Conservation (phyloP, 176 grass and related monocot species). For the Metroxylon sagu region DNA sequence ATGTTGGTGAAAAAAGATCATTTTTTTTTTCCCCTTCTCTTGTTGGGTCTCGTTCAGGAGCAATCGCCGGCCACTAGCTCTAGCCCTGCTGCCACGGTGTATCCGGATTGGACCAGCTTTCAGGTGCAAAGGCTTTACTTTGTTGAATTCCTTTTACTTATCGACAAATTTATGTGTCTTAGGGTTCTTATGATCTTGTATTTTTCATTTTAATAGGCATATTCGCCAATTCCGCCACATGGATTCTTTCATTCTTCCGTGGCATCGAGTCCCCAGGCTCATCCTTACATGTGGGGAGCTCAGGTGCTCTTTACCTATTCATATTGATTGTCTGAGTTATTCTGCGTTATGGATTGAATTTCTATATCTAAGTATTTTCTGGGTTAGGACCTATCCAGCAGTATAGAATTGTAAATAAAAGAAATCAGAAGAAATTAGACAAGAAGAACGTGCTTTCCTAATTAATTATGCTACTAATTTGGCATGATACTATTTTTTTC, state of each 20-base stretch:
- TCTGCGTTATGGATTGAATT: background rate
- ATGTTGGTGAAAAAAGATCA: background rate
- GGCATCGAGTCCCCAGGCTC: slow-evolving; percentile 65
- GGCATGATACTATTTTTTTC: too few relatives aligned
- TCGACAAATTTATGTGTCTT: background rate
- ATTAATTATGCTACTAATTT: too few relatives aligned
- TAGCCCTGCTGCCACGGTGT: slow-evolving; percentile 36
- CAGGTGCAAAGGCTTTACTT: slow-evolving; percentile 40
- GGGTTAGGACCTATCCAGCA: background rate
- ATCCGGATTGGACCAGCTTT: slow-evolving; percentile 83
- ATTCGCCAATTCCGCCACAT: slow-evolving; percentile 82
- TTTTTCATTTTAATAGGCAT: slow-evolving; percentile 40
- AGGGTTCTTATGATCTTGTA: background rate
- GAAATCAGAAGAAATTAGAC: too few relatives aligned
- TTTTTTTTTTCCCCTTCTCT: background rate
- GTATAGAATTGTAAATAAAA: background rate
- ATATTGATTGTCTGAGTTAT: background rate
- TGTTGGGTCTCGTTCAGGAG: slow-evolving; percentile 46
- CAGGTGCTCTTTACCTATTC: slow-evolving; percentile 40
- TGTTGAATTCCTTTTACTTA: background rate
- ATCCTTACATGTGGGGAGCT: slow-evolving; percentile 97
- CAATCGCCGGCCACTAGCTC: slow-evolving; percentile 46
- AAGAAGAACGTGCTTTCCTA: too few relatives aligned
- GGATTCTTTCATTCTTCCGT: slow-evolving; percentile 68
- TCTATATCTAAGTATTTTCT: background rate